A percentile compares a stretch with the other conserved stretches of the same genome.
Conservation (phyloP, 768 basidiomycete genomes). For the Galerina sulciceps region DNA sequence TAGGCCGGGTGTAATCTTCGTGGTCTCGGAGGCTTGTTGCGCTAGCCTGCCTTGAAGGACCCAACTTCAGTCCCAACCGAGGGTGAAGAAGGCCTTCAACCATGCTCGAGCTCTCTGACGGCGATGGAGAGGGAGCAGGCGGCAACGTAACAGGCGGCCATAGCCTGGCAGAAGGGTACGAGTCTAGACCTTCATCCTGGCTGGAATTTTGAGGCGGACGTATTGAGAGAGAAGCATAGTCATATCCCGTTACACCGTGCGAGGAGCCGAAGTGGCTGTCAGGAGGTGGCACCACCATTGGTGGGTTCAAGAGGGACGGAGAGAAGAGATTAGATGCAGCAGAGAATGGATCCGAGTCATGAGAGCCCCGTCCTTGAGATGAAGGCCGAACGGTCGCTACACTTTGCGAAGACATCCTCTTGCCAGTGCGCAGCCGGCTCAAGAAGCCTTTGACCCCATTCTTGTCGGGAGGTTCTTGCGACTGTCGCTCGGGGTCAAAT, state of each 20-base stretch:
- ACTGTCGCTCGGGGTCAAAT: conserved; percentile 16
- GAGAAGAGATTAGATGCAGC: conserved; percentile 16
- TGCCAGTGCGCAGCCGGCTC: conserved; percentile 17
- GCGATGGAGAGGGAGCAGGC: conserved; percentile 26
- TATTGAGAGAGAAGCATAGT: conserved; percentile 6
- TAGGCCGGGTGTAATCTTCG: conserved; percentile 43
- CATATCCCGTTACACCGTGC: conserved; percentile 14
- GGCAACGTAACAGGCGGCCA: conserved; percentile 33
- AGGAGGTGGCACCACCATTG: conserved; percentile 14
- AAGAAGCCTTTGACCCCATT: conserved; percentile 20
- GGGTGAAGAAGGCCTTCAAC: conserved; percentile 35
- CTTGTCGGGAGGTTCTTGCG: conserved; percentile 17
- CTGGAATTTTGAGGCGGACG: neutral
- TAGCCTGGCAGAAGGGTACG: conserved; percentile 4
- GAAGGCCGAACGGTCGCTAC: conserved; percentile 11
- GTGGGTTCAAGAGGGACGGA: conserved; percentile 31
- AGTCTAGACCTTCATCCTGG: neutral
- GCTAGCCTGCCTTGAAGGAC: conserved; percentile 30
- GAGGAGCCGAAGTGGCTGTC: conserved; percentile 17
- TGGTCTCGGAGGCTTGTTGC: conserved; percentile 40
- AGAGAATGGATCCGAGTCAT: conserved; percentile 8
- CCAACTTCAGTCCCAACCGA: conserved; percentile 20
- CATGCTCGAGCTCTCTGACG: conserved; percentile 31
- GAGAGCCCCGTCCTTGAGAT: conserved; percentile 1
- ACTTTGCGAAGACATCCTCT: conserved; percentile 16